Base-by-base conservation (phyloP, 2,329 filamentous ascomycete genomes). In the Verticillium klebahnii region DNA sequence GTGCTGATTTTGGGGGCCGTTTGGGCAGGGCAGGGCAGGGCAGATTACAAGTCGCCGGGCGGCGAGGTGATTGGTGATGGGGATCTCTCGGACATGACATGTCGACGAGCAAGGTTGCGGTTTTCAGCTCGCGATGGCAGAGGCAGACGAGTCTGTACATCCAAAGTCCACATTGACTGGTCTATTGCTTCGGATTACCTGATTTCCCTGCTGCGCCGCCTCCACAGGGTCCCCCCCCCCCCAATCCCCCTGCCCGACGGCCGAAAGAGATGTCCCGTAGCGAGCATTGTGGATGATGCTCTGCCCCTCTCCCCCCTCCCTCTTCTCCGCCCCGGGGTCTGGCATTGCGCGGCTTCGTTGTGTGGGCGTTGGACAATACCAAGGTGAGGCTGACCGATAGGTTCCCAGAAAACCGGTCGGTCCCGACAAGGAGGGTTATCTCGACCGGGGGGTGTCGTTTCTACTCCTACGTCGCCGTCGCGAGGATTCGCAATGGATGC, bases 401-500 rank as follows among this genome's bases (percentile, higher is more conserved):
- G 40, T 50, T 50, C 40, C 40, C 40, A 50, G 40, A 50, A 50
- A 50, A 50, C 40, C 40, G 40, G 40, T 50, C 40, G 40, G 8
- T 1, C 40, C 19, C 19, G 40, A 11, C 9, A 50, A 23, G 23
- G 40, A 8, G 19, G n/a, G 40, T 17, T 40, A 40, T 40, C 37
- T 40, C 17, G 17, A n/a, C 37, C 40, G 40, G 40, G 40, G 40
- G 40, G 6, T 50, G n/a, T 23, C 40, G 29, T 29, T 29, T 29
- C 29, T 29, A 29, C 29, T 29, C 29, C 29, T 11, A 36, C 9
- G 6, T 14, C 1, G 14, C 34, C 25, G n/a, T 50, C 40, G n/a
- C n/a, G n/a, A 25, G 40, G 40, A 50, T 50, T 23, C 40, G 40
- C n/a, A 39, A 8, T 67, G 37, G 62, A 65, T 45, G 34, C 39